Base-by-base conservation (phyloP, 257 asterid species). In the Ilex asprella region DNA sequence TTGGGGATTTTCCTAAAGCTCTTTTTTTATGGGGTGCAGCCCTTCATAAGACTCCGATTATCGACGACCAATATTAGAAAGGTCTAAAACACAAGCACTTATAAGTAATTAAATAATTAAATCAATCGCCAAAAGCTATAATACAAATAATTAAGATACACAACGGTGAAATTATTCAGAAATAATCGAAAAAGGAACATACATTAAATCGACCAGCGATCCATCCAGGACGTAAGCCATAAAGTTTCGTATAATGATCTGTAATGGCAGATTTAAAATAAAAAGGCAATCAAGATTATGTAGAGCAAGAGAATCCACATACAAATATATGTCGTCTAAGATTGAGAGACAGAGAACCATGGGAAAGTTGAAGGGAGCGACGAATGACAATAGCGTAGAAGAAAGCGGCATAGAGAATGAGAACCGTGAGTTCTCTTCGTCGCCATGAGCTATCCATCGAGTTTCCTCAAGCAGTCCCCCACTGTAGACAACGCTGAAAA, bases 321-420 rank as follows among this genome's bases (percentile, higher is more conserved):
- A 41, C 2, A 53, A 8, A 64, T 27, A 30, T 35, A 9, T 10
- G 30, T 47, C 27, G 12, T 11, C 7, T 14, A 44, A 39, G 31
- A 64, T 3, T 53, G 10, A 31, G 11, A 59, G 56, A 31, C 44
- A 64, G 13, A 4, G 62, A 67, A 91, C 98, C 96, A 31, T 69
- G 86, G 49, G 97, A 81, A 65, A 92, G 95, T 75, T 82, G 89
- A 30, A 92, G 89, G 59, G 97, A 85, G 71, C 99, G 95, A 32
- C 75, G 88, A 71, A 89, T 78, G 66, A 81, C 73, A 49, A 86
- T 64, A 51, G 64, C 35, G 70, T 92, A 89, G 83, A 92, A 89
- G 63, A 72, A 68, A 60, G 68, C 53, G 55, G 89, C 97, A 72
- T 86, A 92, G 12, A 76, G 60, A 59, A 83, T 43, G 64, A 88